These are phyloP conservation scores for Schoenoplectus triqueter DNA, from an alignment of 202 grass and related monocot genomes.

Conservation along the genomic window DNA sequence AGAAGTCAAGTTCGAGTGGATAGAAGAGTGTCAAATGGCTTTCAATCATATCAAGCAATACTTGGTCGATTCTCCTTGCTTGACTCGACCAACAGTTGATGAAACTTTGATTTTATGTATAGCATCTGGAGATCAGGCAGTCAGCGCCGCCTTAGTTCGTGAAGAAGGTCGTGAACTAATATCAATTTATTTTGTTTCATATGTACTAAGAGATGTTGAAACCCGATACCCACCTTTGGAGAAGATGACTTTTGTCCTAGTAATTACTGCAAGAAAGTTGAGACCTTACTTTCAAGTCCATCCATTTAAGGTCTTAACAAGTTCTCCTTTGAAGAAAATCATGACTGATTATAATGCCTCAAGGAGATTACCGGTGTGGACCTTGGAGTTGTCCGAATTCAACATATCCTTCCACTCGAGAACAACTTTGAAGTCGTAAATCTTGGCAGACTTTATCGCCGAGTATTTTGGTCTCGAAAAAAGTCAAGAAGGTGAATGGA, in stretches of 20 bases:
- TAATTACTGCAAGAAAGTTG: not conserved
- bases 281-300: not conserved
- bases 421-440: not conserved
- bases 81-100: not conserved
- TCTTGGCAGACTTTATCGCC: not conserved
- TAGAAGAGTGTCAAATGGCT: not conserved
- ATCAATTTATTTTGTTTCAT: not conserved
- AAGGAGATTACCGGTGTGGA: not conserved
- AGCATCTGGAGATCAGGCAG: not conserved
- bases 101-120: not conserved
- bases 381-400: not conserved
- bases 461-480: not conserved
- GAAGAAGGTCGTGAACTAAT: not conserved
- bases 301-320: not conserved
- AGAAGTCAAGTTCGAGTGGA: not conserved
- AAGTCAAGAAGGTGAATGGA: not conserved
- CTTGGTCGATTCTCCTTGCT: not conserved
- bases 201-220: not conserved
- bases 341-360: not conserved
- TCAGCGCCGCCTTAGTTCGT: not conserved
- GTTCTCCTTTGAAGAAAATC: not conserved
- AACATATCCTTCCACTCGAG: not conserved
- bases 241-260: not conserved
- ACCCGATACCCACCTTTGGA: not conserved
- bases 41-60: not conserved